These are phyloP conservation scores for Pseudocercospora cruenta DNA, from an alignment of 2,329 filamentous ascomycete species.

Conservation along the genomic window DNA sequence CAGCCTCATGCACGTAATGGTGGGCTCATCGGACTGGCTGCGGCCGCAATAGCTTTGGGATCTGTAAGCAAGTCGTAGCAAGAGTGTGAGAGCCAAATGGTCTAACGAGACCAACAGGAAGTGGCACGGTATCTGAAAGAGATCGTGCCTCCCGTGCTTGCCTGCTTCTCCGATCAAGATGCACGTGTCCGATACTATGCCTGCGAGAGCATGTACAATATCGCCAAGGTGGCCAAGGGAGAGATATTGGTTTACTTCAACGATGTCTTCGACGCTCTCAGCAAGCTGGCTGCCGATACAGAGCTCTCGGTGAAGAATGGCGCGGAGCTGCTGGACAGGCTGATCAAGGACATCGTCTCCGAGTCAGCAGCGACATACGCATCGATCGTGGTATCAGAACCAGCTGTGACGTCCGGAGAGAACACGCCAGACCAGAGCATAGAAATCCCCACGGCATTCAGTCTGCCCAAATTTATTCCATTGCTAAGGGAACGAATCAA, in stretches of 20 bases:
- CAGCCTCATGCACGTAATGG: conserved; percentile 96
- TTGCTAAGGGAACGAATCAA: conserved; percentile 91
- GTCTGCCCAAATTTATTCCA: conserved; percentile 85
- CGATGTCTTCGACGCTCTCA: conserved; percentile 94
- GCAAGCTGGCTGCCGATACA: conserved; percentile 94
- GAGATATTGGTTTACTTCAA: conserved; percentile 98
- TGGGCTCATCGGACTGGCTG: conserved; percentile 90
- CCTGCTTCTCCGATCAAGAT: conserved; percentile 98
- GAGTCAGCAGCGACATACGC: conserved; percentile 95
- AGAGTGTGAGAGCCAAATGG: not conserved
- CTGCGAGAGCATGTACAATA: conserved; percentile 99
- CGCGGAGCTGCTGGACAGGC: conserved; percentile 87
- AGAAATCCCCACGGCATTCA: conserved; percentile 84
- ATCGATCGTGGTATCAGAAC: conserved; percentile 70
- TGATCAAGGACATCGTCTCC: conserved; percentile 94
- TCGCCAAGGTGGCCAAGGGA: conserved; percentile 97
- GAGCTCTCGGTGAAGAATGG: conserved; percentile 98
- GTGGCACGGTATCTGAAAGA: conserved; percentile 88
- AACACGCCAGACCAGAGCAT: conserved; percentile 39
- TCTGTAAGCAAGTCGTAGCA: conserved; percentile 64
- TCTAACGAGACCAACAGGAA: conserved; percentile 61
- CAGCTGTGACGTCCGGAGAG: conserved; percentile 49
- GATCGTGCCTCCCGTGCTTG: conserved; percentile 93
- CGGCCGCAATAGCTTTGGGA: conserved; percentile 92
- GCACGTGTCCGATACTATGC: conserved; percentile 96